Evolutionary conservation across 345 rosid genomes (phyloP), one percentile per base, ranked within the genome.

Genomic region (Xanthoceras sorbifolium): DNA sequence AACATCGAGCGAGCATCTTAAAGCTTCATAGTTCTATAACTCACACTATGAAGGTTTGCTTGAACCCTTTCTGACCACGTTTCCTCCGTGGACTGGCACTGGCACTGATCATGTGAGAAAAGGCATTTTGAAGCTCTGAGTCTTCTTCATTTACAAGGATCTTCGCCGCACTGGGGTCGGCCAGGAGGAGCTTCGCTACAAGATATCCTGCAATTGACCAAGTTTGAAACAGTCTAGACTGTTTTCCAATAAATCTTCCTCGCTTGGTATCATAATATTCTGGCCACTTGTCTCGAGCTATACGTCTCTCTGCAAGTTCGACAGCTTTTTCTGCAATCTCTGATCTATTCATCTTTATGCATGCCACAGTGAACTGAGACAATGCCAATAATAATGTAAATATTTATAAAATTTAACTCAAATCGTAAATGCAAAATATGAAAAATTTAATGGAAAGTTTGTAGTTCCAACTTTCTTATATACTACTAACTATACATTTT

Each of bases 201-300:
- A 93, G 98, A 83, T 90, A 93, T 18, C 98, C 97, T 0, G 98
- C 94, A 31, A 93, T 94, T 1, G 98, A 90, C 98, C 98, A 94
- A 0, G 97, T 91, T 77, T 94, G 97, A 81, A 78, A 91, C 34
- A 94, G 82, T 26, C 87, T 90, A 17, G 95, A 85, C 74, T 94
- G 98, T 81, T 94, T 94, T n/a, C 98, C 97, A 10, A 93, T 93
- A 71, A 94, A 93, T 80, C 95, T 90, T 70, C 83, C 95, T 71
- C 81, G 71, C 78, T 86, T 90, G 1, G 94, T 90, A 74, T 94
- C 98, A 38, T 93, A 94, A 82, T 94, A 92, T 80, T 94, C 97
- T 0, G 98, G 98, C 98, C 98, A 94, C 76, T 86, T 89, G 85
- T 94, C 97, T 76, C 80, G 59, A 17, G 93, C 82, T 67, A 93